Evolutionary conservation across 208 protist genomes (phyloP), one percentile per base, ranked within the genome.

Genomic region (Angomonas deanei): DNA sequence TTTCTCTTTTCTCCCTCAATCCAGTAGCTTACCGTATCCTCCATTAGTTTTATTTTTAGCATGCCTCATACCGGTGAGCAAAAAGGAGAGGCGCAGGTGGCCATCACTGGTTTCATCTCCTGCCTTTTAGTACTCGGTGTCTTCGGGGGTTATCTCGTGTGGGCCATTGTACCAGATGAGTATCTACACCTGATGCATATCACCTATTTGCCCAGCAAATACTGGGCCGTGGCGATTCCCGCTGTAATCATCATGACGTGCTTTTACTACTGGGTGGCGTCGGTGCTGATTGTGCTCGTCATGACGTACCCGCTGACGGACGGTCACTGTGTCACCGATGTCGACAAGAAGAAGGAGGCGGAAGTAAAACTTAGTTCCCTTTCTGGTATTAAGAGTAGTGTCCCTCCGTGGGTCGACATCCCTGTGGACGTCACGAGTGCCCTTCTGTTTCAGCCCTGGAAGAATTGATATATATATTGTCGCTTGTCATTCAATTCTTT

Each of bases 161-260:
- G 88, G 88, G 73, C 87, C 1, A 71, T 85, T 19, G 33, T 93
- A 32, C 85, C 87, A 0, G 76, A 78, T 15, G 24, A 69, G 53
- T 54, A 81, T 21, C 77, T 96, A 1, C 78, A 90, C 50, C 30
- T 31, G 39, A 59, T 86, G 32, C 79, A 89, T 52, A 64, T 94
- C 19, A 91, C 69, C 28, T 96, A 97, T 72, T 94, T 96, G 65
- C 92, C 92, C 0, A 87, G 96, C 63, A 77, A 81, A 60, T 97
- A 97, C 77, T 97, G 92, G 92, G 92, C 92, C 6, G 67, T 91
- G 2, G 88, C 88, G 32, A 33, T 86, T 4, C 92, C 92, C 6
- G 78, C 88, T 19, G 77, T 91, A 0, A 46, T 96, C 17, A 75
- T 88, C 28, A 92, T 94, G 76, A 70, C 85, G 27, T 63, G 86